Evolutionary conservation across 2,329 filamentous ascomycete species (phyloP), one percentile per base, ranked within the genome.

Genomic region (Phaeomoniella chlamydospora): DNA sequence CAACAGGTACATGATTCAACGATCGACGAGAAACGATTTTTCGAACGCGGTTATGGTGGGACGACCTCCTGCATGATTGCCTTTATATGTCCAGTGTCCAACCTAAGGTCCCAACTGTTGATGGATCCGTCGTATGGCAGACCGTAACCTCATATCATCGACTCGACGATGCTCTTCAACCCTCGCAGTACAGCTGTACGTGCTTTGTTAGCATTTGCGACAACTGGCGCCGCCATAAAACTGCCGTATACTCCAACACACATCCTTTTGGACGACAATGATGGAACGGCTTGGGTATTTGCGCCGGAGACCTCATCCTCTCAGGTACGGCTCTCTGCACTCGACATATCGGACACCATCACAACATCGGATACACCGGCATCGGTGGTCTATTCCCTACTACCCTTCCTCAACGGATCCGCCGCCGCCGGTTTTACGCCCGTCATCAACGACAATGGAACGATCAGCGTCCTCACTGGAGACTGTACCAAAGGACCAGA

Each of bases 241-340:
- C 67, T 85, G 36, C 85, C 84, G 16, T 93, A 92, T 61, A 76
- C 77, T 37, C 80, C 84, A 2, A 85, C 85, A 0, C 74, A 72
- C 18, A 68, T 92, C 36, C 69, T 88, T 39, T 66, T 75, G 32
- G 50, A 57, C 39, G 54, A 63, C 36, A 64, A 69, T 41, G 55
- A 61, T 15, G 64, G 72, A 13, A 52, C 72, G 18, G 75, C 76
- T 40, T 93, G 90, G 55, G 67, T 88, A 43, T 76, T 94, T 47
- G 63, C 68, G 19, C 70, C 79, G 10, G 61, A 58, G 18, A 57
- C 65, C 26, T 62, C 51, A 47, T 65, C 53, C 48, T 53, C 55
- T 10, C 57, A 65, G 36, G 61, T 64, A 30, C 51, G 77, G 35
- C 67, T 90, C 17, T 62, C 75, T 29, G 67, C 74, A 2, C 58